Evolutionary conservation across 2,329 filamentous ascomycete genomes (phyloP).

Genomic region (Aspergillus sp.): DNA sequence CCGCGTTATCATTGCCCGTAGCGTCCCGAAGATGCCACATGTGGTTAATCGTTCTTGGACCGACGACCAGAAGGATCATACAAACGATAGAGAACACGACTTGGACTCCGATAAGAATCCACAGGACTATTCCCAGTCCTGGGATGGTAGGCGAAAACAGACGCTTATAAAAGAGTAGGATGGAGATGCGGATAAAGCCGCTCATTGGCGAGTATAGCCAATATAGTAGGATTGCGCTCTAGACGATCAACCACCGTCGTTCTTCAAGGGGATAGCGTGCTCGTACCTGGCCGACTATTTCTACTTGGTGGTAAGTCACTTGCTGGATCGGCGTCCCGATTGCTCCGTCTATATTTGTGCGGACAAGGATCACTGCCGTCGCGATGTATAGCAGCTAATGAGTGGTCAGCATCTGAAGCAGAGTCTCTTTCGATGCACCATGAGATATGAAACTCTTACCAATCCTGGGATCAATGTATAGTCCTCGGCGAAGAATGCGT

Average conservation of each 20-base stretch:
- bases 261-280: no score
- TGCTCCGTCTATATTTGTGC: not conserved
- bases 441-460: not conserved
- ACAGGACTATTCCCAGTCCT: not conserved
- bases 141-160: not conserved
- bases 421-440: not conserved
- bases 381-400: not conserved
- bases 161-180: not conserved
- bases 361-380: not conserved
- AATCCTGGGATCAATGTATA: not conserved
- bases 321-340: not conserved
- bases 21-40: not conserved
- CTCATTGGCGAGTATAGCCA: not conserved
- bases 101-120: not conserved
- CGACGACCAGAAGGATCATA: not conserved
- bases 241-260: not conserved
- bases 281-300: not conserved
- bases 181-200: not conserved
- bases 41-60: not conserved
- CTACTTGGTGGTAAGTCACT: not conserved
- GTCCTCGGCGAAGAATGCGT: not conserved
- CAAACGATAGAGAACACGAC: not conserved
- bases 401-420: not conserved
- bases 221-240: not conserved
- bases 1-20: no score